Evolutionary conservation across 2,329 filamentous ascomycete genomes (phyloP).

Genomic region (Sphaerulina populicola): DNA sequence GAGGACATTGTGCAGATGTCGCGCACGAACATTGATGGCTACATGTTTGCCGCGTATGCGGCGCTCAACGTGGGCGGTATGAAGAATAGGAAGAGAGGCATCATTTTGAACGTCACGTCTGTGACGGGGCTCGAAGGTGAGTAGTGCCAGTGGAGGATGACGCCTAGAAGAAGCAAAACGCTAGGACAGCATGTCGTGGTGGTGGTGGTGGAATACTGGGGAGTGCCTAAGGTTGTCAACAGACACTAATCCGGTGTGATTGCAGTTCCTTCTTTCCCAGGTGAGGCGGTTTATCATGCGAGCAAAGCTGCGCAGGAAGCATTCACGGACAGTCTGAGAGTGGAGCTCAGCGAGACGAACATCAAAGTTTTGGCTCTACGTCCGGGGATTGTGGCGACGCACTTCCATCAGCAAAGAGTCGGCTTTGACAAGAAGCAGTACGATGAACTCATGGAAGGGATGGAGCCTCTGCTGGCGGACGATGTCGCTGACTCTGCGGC

Average conservation of each 20-base stretch:
- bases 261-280: constrained; percentile 40
- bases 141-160: neutral
- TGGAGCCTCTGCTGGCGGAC: constrained; percentile 37
- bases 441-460: constrained; percentile 41
- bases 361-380: constrained; percentile 43
- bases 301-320: constrained; percentile 43
- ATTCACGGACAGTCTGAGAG: constrained; percentile 44
- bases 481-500: constrained; percentile 40
- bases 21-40: constrained; percentile 43
- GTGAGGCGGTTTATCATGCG: constrained; percentile 45
- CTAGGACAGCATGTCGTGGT: neutral
- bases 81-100: constrained; percentile 33
- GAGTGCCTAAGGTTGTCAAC: neutral
- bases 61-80: constrained; percentile 41
- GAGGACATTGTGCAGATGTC: constrained; percentile 40
- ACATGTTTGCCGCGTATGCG: constrained; percentile 41
- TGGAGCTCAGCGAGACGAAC: constrained; percentile 41
- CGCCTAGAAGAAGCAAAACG: neutral
- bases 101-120: constrained; percentile 45
- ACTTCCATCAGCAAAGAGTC: constrained; percentile 44
- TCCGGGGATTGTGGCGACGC: constrained; percentile 43
- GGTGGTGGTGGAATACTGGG: neutral
- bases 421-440: constrained; percentile 39
- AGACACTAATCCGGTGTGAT: neutral
- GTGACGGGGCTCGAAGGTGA: constrained; percentile 35